Conservation (phyloP, 352 stramenopile species). For the Pythium grandisporangium region DNA sequence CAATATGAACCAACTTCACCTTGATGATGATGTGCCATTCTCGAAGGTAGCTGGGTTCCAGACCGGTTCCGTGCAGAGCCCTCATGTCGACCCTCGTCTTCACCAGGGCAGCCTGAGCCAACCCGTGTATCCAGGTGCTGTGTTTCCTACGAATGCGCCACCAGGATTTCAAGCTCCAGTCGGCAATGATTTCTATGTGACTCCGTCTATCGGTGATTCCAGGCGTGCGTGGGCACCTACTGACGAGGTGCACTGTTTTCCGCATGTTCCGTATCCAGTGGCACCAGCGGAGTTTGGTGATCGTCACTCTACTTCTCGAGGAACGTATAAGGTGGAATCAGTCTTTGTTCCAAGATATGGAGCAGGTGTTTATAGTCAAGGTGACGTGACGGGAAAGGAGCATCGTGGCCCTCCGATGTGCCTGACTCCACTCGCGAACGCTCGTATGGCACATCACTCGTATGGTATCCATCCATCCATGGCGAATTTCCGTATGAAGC, state of each 20-base stretch:
- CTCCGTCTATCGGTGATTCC: constrained; percentile 2
- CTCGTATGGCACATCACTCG: constrained; percentile 4
- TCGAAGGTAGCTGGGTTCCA: no score
- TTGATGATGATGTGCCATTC: constrained; percentile 1
- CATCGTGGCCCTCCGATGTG: constrained; percentile 1
- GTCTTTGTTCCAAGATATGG: neutral
- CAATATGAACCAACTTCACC: constrained; percentile 11
- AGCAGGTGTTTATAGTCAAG: no score
- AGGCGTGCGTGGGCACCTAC: constrained; percentile 3
- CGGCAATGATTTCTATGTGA: constrained; percentile 7
- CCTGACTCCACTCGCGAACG: constrained; percentile 1
- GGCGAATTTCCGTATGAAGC: constrained; percentile 9
- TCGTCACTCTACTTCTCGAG: neutral
- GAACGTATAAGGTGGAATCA: constrained; percentile 2
- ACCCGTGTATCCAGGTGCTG: neutral
- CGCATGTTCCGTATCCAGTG: constrained; percentile 2
- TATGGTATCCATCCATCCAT: constrained; percentile 5
- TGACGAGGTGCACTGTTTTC: no score
- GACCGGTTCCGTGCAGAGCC: no score
- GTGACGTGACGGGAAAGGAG: no score
- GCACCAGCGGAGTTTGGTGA: constrained; percentile 5
- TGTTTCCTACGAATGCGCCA: constrained; percentile 4
- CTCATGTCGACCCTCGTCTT: constrained; percentile 6
- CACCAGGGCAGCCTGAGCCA: constrained; percentile 7
- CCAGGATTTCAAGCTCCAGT: constrained; percentile 11